Percentiles rank a stretch among this genome's conserved stretches.
Evolutionary conservation across 306 rosid genomes (phyloP).

Genomic region (Acacia melanoxylon): DNA sequence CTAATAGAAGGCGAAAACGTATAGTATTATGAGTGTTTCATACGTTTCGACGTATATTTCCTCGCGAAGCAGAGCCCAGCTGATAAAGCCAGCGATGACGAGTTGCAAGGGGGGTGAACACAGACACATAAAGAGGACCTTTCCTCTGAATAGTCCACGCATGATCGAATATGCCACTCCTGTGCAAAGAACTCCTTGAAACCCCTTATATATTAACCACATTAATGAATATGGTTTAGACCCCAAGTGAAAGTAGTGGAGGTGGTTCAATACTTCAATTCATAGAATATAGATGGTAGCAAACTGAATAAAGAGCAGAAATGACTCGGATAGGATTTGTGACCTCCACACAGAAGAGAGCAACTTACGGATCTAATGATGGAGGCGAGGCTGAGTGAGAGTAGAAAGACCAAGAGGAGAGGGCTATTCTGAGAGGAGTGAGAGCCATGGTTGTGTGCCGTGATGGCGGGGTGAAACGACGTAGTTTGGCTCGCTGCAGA

Average conservation of each 20-base stretch:
- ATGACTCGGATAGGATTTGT: constrained; percentile 40
- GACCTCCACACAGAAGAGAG: background rate
- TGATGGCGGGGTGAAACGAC: no score
- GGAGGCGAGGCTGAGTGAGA: no score
- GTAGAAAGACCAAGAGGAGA: no score
- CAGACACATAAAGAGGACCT: constrained; percentile 77
- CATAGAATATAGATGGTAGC: background rate
- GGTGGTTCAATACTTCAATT: background rate
- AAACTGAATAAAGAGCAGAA: constrained; percentile 60
- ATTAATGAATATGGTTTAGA: background rate
- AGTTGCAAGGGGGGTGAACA: constrained; percentile 70
- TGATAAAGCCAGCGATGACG: constrained; percentile 52
- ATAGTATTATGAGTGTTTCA: background rate
- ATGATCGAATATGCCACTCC: constrained; percentile 52
- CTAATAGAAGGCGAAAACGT: background rate
- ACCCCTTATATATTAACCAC: background rate
- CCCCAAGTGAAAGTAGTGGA: background rate
- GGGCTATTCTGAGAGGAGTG: no score
- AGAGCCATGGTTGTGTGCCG: no score
- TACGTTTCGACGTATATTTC: constrained; percentile 69
- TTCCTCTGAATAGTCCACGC: constrained; percentile 67
- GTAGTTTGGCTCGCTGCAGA: no score
- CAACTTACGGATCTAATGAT: no score
- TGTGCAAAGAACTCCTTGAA: constrained; percentile 62
- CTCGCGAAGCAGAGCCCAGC: constrained; percentile 73